These are phyloP conservation scores for Pontederia crassipes DNA, from an alignment of 176 grass and related monocot species.

Conservation along the genomic window DNA sequence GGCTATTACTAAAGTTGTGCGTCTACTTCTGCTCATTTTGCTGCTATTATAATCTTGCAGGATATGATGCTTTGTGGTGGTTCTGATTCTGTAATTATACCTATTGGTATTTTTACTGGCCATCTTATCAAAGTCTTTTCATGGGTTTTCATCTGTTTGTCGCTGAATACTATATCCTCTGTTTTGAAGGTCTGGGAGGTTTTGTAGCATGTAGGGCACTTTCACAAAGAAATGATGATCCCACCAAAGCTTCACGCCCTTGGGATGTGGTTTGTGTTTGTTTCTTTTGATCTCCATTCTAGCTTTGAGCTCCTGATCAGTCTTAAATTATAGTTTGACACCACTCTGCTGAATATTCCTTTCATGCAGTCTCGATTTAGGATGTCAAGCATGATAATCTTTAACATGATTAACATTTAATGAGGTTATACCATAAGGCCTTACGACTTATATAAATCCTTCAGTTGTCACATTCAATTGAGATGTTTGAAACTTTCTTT, in stretches of 20 bases:
- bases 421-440: too few species aligned
- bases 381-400: too few species aligned
- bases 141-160: background rate
- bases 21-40: constrained; percentile 8
- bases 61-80: constrained; percentile 99
- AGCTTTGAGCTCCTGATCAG: background rate
- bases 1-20: background rate
- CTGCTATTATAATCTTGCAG: constrained; percentile 35
- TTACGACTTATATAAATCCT: too few species aligned
- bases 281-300: background rate
- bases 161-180: background rate
- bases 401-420: too few species aligned
- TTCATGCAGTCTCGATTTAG: too few species aligned
- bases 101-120: constrained; percentile 51
- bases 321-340: background rate
- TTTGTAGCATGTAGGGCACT: constrained; percentile 99
- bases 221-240: constrained; percentile 89
- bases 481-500: too few species aligned
- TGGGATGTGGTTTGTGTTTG: constrained; percentile 76
- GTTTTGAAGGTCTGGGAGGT: constrained; percentile 75
- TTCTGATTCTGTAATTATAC: constrained; percentile 91
- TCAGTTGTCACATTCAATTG: too few species aligned
- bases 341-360: background rate
- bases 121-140: constrained; percentile 4
- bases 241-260: constrained; percentile 89